Base-by-base conservation (phyloP, 2,329 filamentous ascomycete genomes). In the Penicillium sp. region DNA sequence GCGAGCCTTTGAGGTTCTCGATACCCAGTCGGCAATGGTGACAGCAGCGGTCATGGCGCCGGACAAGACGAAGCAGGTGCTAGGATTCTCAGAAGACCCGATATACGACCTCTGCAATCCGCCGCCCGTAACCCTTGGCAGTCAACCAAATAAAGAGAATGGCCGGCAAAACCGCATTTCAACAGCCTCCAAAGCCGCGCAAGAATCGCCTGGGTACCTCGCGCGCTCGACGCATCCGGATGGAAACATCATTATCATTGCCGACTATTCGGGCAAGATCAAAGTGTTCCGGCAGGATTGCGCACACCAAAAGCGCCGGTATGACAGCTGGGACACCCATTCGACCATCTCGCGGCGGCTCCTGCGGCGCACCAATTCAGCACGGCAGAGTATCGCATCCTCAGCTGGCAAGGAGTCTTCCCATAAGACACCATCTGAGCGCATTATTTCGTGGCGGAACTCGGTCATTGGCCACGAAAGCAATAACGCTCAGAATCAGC, bases 31-130 rank as follows among this genome's bases (percentile, higher is more conserved):
- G 0, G 89, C 91, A 23, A 91, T 96, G 62, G 93, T 97, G 3
- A 98, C 94, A 0, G 90, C 89, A n/a, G 92, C 94, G 2, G 80
- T 95, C 4, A 90, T 97, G 72, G 94, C 94, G 0, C 94, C 95
- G 0, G 86, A 86, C 0, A 88, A 87, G 70, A 93, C 92, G 11
- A 87, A 91, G 61, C 89, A 91, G 71, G 82, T 95, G 2, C 84
- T 99, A 0, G 89, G 90, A 55, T 85, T 86, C 15, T 96, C 93
- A 0, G 91, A 92, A 59, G 93, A 99, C 73, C 93, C 95, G 1
- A 86, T 99, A n/a, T 99, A 93, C 75, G 93, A 97, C 70, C 84
- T 98, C 1, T 98, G 95, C 82, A 98, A 98, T 69, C 95, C 95
- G 5, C 95, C 94, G 0, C 93, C 94, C 0, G 88, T 98, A 17